phyloP scores from a whole-genome alignment of 2,329 filamentous ascomycete genomes.

The Phaeomoniella chlamydospora region DNA sequence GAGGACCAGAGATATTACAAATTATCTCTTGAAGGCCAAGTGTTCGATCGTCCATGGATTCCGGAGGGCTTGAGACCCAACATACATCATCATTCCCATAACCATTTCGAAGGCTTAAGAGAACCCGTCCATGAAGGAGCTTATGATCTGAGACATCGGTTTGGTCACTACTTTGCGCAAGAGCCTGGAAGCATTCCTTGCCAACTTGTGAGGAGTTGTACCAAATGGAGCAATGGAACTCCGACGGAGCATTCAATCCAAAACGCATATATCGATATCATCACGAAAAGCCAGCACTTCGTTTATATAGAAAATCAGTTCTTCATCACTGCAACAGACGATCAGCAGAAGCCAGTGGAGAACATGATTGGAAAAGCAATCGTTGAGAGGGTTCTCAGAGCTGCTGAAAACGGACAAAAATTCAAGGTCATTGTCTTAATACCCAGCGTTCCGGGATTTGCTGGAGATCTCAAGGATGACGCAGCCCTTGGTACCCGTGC shows the following conservation, averaged over 20 bases:
- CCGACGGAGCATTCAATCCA: conserved; percentile 63
- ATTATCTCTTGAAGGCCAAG: conserved; percentile 17
- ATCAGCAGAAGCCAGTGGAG: conserved; percentile 55
- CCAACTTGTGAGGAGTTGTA: conserved; percentile 28
- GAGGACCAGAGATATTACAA: conserved; percentile 34
- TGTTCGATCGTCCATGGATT: not conserved
- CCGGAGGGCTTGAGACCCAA: not conserved
- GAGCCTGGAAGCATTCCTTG: conserved; percentile 10
- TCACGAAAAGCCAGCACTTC: conserved; percentile 54
- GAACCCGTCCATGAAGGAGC: not conserved
- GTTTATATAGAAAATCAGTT: conserved; percentile 79
- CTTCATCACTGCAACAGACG: conserved; percentile 69
- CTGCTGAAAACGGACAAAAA: conserved; percentile 47
- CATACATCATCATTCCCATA: conserved; percentile 14
- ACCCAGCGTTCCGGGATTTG: conserved; percentile 68
- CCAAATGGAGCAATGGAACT: conserved; percentile 46
- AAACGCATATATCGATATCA: conserved; percentile 67
- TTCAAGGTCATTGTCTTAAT: conserved; percentile 69
- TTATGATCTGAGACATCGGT: not conserved
- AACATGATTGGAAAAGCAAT: conserved; percentile 71
- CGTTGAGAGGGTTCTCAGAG: conserved; percentile 61
- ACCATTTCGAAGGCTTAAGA: conserved; percentile 14
- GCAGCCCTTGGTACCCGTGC: conserved; percentile 62
- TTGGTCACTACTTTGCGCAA: conserved; percentile 8
- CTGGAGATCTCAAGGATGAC: conserved; percentile 61